Evolutionary conservation across 305 asterid species (phyloP).

Genomic region (Ruellia speciosa): DNA sequence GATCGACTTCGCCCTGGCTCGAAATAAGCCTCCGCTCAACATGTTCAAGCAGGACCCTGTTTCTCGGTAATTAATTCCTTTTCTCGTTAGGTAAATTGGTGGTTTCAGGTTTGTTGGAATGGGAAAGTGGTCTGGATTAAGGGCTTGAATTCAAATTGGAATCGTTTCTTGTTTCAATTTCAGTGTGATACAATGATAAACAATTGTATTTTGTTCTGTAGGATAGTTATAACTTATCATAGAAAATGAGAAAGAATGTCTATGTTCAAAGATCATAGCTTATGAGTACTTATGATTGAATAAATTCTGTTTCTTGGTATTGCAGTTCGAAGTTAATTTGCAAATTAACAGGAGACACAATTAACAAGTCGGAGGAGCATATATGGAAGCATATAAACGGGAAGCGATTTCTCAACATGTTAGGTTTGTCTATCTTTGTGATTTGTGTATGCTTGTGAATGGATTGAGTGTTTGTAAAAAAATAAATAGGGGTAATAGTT

Average conservation of each 20-base stretch:
- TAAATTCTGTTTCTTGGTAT: conserved; percentile 9
- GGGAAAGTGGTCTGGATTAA: neutral
- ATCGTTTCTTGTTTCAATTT: too few species aligned
- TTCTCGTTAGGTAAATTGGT: neutral
- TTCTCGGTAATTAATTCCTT: conserved; percentile 35
- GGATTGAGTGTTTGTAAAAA: neutral
- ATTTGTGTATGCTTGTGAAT: conserved; percentile 7
- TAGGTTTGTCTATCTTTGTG: conserved; percentile 48
- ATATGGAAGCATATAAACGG: conserved; percentile 96
- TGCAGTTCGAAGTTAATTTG: conserved; percentile 71
- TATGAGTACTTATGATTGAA: neutral
- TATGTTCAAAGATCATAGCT: too few species aligned
- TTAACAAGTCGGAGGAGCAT: conserved; percentile 85
- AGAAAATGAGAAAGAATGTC: neutral
- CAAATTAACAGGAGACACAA: conserved; percentile 59
- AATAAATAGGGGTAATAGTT: neutral
- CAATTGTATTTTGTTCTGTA: too few species aligned
- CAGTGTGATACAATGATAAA: too few species aligned
- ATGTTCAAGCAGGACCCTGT: conserved; percentile 74
- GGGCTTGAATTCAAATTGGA: neutral
- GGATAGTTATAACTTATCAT: too few species aligned
- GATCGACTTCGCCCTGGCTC: conserved; percentile 60
- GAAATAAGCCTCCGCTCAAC: conserved; percentile 68
- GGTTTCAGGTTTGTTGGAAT: neutral
- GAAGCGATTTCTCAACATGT: conserved; percentile 68